Conservation (phyloP, 805 yeast genomes). For the Myxozyma vanderwaltii region DNA sequence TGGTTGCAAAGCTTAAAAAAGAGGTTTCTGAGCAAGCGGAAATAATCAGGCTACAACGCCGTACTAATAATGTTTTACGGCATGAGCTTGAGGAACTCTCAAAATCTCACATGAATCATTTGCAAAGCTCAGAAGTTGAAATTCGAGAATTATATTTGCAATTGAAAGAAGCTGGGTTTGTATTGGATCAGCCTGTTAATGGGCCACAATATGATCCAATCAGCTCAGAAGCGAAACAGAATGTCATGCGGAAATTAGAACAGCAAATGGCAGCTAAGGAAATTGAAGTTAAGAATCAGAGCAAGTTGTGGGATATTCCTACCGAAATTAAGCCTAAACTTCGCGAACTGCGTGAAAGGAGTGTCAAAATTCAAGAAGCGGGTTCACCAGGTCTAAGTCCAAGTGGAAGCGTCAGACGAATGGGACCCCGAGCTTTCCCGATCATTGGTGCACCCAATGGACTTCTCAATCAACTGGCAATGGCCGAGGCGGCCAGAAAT, state of each 20-base stretch:
- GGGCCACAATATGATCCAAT: slow-evolving; percentile 11
- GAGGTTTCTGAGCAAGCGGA: slow-evolving; percentile 66
- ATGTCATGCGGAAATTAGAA: slow-evolving; percentile 20
- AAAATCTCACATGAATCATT: slow-evolving; percentile 42
- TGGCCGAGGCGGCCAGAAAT: slow-evolving; percentile 6
- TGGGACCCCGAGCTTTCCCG: slow-evolving; percentile 13
- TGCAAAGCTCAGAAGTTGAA: slow-evolving; percentile 53
- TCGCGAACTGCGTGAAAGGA: slow-evolving; percentile 68
- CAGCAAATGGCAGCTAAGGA: slow-evolving; percentile 40
- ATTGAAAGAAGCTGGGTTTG: slow-evolving; percentile 49
- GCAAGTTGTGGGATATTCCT: slow-evolving; percentile 48
- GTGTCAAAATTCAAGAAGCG: slow-evolving; percentile 59
- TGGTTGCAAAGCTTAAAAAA: slow-evolving; percentile 59
- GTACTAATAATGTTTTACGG: slow-evolving; percentile 61
- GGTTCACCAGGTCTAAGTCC: background rate
- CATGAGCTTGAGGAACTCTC: slow-evolving; percentile 65
- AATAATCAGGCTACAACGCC: slow-evolving; percentile 59
- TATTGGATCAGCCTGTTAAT: background rate
- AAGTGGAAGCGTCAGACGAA: background rate
- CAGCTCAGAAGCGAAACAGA: slow-evolving; percentile 15
- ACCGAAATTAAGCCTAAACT: slow-evolving; percentile 78
- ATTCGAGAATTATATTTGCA: slow-evolving; percentile 63
- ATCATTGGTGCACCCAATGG: slow-evolving; percentile 1
- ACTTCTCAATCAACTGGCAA: slow-evolving; percentile 4
- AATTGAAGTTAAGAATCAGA: slow-evolving; percentile 47